Conservation (phyloP, 2,329 filamentous ascomycete genomes). For the Akanthomyces uredinophilus region DNA sequence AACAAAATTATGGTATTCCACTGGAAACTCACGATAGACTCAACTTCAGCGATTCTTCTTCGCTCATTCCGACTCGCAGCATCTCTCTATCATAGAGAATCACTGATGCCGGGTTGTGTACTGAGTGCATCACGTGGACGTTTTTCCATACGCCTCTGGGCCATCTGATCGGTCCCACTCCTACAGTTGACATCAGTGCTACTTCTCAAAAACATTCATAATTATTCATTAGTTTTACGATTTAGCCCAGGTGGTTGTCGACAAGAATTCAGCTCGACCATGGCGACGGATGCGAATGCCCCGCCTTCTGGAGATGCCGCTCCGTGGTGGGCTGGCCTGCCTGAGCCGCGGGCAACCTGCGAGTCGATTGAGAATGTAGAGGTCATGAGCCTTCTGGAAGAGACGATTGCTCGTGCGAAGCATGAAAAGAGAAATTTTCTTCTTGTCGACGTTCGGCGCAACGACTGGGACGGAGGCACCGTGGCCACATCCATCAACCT, state of each 20-base stretch:
- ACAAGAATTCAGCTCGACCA: background rate
- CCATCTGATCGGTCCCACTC: background rate
- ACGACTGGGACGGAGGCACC: slow-evolving; percentile 55
- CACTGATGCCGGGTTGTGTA: background rate
- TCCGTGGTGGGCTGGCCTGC: slow-evolving; percentile 39
- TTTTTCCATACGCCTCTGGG: background rate
- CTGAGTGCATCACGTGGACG: slow-evolving; percentile 1
- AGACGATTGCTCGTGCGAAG: slow-evolving; percentile 25
- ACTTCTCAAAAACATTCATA: background rate
- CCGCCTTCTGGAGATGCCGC: slow-evolving; percentile 17
- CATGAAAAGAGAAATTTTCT: slow-evolving; percentile 34
- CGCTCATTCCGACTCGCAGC: too few relatives aligned
- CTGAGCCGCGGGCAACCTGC: slow-evolving; percentile 36
- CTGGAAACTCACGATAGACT: too few relatives aligned
- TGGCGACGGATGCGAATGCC: slow-evolving; percentile 3
- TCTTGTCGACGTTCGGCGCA: slow-evolving; percentile 49
- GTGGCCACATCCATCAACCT: slow-evolving; percentile 54
- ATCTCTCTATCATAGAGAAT: background rate
- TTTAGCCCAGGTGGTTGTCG: background rate
- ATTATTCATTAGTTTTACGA: background rate
- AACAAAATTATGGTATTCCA: too few relatives aligned
- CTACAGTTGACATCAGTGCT: background rate
- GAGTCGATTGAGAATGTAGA: slow-evolving; percentile 34
- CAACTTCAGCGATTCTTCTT: too few relatives aligned
- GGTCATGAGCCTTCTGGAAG: slow-evolving; percentile 37